Evolutionary conservation across 2,329 filamentous ascomycete species (phyloP).

Genomic region (Aspergillus melleus): DNA sequence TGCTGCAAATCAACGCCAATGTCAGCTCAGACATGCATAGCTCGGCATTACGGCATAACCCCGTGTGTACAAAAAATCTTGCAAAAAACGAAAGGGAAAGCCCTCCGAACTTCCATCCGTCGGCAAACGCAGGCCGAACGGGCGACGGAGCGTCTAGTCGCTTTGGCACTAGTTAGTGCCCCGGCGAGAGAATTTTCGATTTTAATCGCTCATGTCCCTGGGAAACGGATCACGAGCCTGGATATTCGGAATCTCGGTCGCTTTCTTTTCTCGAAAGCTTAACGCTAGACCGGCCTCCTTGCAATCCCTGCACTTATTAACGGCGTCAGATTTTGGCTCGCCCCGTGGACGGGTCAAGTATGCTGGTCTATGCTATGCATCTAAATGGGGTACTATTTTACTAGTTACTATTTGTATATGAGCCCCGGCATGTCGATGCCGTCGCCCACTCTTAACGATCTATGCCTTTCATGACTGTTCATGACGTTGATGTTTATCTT

Average conservation of each 20-base stretch:
- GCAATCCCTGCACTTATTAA: background rate
- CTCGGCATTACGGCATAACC: constrained; percentile 13
- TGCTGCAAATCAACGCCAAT: too few relatives aligned
- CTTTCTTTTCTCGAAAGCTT: constrained; percentile 17
- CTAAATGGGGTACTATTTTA: background rate
- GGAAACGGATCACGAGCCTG: constrained; percentile 5
- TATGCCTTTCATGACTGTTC: constrained; percentile 1
- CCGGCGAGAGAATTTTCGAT: background rate
- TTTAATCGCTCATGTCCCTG: constrained; percentile 1
- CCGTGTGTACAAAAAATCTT: background rate
- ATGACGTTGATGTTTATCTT: constrained; percentile 7
- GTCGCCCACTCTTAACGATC: too few relatives aligned
- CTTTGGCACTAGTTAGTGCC: constrained; percentile 3
- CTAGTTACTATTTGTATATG: too few relatives aligned
- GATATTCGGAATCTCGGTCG: constrained; percentile 5
- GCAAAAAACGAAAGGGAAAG: background rate
- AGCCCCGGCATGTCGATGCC: too few relatives aligned
- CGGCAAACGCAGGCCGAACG: constrained; percentile 20
- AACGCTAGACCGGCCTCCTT: background rate
- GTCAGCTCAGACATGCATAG: background rate
- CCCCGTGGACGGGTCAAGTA: background rate
- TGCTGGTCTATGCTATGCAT: constrained; percentile 2
- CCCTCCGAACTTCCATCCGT: background rate
- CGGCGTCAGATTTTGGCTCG: background rate
- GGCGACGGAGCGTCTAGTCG: constrained; percentile 6